These are phyloP conservation scores for Saccharum hybrid DNA, from an alignment of 202 grass and related monocot species.

Conservation along the genomic window DNA sequence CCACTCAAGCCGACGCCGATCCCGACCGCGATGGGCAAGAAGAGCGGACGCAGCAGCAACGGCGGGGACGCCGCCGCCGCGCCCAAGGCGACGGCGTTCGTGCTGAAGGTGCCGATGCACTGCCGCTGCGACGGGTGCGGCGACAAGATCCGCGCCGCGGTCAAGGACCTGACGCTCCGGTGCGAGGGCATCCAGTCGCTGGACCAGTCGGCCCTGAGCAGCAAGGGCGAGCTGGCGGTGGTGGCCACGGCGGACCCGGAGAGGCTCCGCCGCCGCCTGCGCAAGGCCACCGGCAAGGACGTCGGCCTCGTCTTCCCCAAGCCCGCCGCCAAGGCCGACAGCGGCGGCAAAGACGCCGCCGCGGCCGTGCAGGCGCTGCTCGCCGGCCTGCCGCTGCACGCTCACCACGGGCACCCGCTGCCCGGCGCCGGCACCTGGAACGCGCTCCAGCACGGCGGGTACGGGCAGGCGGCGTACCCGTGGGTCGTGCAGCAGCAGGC, in stretches of 20 bases:
- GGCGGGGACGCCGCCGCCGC: not conserved
- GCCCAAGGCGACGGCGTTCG: not conserved
- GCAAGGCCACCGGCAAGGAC: slow-evolving; percentile 40
- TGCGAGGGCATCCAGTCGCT: slow-evolving; percentile 2
- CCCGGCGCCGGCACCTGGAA: not conserved
- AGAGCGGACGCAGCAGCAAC: not conserved
- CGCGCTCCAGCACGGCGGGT: not conserved
- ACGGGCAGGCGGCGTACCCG: slow-evolving; percentile 13
- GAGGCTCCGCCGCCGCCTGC: slow-evolving; percentile 39
- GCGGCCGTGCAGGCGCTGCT: no score
- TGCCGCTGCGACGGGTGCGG: slow-evolving; percentile 47
- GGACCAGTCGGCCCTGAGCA: slow-evolving; percentile 30
- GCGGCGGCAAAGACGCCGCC: no score
- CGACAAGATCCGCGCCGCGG: slow-evolving; percentile 37
- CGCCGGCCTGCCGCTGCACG: no score
- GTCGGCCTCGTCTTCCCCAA: slow-evolving; percentile 35
- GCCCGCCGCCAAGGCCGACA: not conserved
- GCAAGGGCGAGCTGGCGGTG: slow-evolving; percentile 40
- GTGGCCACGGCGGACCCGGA: slow-evolving; percentile 39
- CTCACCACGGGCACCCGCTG: no score
- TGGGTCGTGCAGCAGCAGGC: not conserved
- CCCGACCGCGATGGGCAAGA: not conserved
- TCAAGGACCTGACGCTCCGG: slow-evolving; percentile 3
- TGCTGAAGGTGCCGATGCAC: slow-evolving; percentile 52
- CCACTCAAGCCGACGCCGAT: no score